Conservation (phyloP, 2,329 filamentous ascomycete species). For the Aspergillus pseudoglaucus region DNA sequence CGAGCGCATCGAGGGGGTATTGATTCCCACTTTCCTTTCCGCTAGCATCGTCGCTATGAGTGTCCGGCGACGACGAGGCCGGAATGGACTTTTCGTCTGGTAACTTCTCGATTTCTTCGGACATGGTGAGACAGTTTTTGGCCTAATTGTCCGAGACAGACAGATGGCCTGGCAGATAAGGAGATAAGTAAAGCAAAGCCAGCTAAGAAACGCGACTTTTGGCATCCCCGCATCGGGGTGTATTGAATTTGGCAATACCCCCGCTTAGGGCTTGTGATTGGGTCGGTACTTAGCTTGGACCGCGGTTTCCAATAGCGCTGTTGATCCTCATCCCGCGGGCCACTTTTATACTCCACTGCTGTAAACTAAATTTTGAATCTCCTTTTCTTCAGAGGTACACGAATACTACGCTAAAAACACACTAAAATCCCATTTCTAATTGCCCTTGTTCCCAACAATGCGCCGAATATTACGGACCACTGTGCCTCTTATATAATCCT, state of each 20-base stretch:
- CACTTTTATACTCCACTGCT: too few species aligned
- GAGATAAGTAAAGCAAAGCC: too few species aligned
- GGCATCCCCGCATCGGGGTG: not conserved
- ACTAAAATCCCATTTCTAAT: too few species aligned
- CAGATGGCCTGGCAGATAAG: too few species aligned
- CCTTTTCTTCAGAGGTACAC: constrained; percentile 7
- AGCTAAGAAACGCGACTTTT: too few species aligned
- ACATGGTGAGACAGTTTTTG: too few species aligned
- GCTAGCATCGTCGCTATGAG: not conserved
- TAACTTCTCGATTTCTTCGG: not conserved
- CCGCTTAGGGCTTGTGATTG: not conserved
- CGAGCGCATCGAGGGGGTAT: constrained; percentile 21
- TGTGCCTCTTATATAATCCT: not conserved
- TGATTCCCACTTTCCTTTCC: constrained; percentile 1
- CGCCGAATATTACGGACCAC: too few species aligned
- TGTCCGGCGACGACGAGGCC: not conserved
- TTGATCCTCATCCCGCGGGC: constrained; percentile 8
- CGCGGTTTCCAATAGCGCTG: constrained; percentile 11
- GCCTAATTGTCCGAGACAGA: too few species aligned
- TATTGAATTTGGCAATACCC: not conserved
- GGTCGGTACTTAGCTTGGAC: constrained; percentile 1
- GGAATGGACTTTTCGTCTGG: not conserved
- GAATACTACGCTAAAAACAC: not conserved
- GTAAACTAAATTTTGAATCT: not conserved
- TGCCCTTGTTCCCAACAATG: too few species aligned